Conservation (phyloP, 1,284 basidiomycete genomes). For the Rhodotorula sp. region DNA sequence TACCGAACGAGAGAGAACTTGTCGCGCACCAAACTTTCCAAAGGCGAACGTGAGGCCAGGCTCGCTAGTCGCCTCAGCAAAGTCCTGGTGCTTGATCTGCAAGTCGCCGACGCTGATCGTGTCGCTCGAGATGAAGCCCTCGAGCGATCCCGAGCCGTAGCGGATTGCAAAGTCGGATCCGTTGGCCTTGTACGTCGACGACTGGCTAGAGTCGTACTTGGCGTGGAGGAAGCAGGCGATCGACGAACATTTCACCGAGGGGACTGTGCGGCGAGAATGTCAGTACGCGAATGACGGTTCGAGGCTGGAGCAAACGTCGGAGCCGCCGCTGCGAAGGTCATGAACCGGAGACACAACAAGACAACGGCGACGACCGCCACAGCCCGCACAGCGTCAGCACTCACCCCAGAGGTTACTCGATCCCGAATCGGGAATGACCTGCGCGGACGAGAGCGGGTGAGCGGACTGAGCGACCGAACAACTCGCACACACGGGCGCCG, state of each 20-base stretch:
- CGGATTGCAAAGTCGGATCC: constrained; percentile 88
- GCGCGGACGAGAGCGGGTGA: background rate
- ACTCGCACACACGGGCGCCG: constrained; percentile 61
- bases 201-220: constrained; percentile 85
- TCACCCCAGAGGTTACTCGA: constrained; percentile 80
- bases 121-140: constrained; percentile 92
- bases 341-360: too few species aligned
- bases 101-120: constrained; percentile 80
- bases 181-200: constrained; percentile 87
- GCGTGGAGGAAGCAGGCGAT: constrained; percentile 85
- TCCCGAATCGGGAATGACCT: constrained; percentile 29
- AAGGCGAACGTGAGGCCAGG: constrained; percentile 87
- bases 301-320: too few species aligned
- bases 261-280: constrained; percentile 55
- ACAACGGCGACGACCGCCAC: background rate
- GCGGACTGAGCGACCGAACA: background rate
- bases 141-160: constrained; percentile 96
- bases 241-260: constrained; percentile 80
- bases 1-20: background rate
- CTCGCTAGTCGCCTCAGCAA: constrained; percentile 95
- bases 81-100: constrained; percentile 72
- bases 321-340: too few species aligned
- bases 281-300: too few species aligned
- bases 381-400: background rate
- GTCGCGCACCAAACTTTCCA: constrained; percentile 30